Base-by-base conservation (phyloP, 192 early-diverging fungal genomes). In the Globomyces pollinis-pini region DNA sequence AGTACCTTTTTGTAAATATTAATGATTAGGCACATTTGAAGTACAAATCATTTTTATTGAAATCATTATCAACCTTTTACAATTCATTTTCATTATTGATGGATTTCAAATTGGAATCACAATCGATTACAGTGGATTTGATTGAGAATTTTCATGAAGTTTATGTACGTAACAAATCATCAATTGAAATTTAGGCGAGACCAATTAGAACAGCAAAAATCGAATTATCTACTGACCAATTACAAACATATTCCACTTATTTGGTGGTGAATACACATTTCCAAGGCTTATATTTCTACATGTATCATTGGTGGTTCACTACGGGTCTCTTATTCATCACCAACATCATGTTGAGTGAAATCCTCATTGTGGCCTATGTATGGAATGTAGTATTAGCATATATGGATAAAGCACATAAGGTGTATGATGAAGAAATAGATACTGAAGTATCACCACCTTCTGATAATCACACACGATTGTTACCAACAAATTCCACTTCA, bases 241-340 rank as follows among this genome's bases (percentile, higher is more conserved):
- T 86, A 15, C 82, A 86, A 57, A 68, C 79, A 3, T 86, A 86
- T 54, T 42, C 36, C 2, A 72, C 73, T 8, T 26, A 57, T 3
- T 45, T 85, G 8, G 60, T 61, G 16, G 65, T 84, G 32, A 67
- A 75, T 2, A 80, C 80, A 1, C 74, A 81, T 64, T 88, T 85
- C 64, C 74, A 80, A 29, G 84, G 84, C 3, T 68, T 86, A 1
- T 68, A 83, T n/a, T 85, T 81, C 69, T 85, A 81, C 67, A 86
- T 88, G 86, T 82, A 83, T 68, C 79, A 88, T 62, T 88, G 84
- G 83, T 64, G 76, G 44, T 11, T 74, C 29, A 78, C 82, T 8
- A 85, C 83, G 0, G 83, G 72, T 1, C 38, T 71, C 6, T 51
- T 80, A 15, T 88, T 88, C 62, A 63, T 86, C 7, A 42, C 70